Base-by-base conservation (phyloP, 2,329 filamentous ascomycete genomes). In the Paraphoma chrysanthemicola region DNA sequence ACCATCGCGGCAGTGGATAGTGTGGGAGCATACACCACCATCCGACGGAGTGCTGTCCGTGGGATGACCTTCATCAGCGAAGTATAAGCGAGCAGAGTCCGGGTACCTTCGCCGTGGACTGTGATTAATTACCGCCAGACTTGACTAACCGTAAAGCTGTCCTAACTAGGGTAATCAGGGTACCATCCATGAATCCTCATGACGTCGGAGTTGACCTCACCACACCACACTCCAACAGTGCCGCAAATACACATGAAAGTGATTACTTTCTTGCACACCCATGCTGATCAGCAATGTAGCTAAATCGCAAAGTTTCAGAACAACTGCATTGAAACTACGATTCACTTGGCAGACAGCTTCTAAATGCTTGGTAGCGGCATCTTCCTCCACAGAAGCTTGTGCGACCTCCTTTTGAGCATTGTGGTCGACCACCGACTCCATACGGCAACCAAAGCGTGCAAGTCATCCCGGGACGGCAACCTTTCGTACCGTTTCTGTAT, bases 301-400 rank as follows among this genome's bases (percentile, higher is more conserved):
- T 31, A n/a, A 28, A 17, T 14, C 23, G 10, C 43, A 10, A 41
- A 48, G 44, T 54, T 61, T 50, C 53, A 52, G 17, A 51, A 48
- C 48, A 46, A 36, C 45, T 30, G 31, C 48, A 51, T 53, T 28
- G 48, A 56, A 56, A 56, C 51, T 50, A 48, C 44, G 45, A 31
- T 44, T 51, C 31, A 45, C 59, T 62, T 62, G 59, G 56, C 59
- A 5, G 54, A 41, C 48, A 48, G 49, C 53, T 41, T 11, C 44
- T n/a, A 49, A 50, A 50, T 53, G 48, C 52, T 53, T 51, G 49
- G 42, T 46, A 46, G 44, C 44, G 44, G 44, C 44, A 29, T 23
- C 23, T 46, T 30, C 42, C 42, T 44, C 41, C 17, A 51, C 42
- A 7, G n/a, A 16, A 45, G 29, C 16, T 18, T n/a, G 46, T 38